phyloP scores from a whole-genome alignment of 768 basidiomycete species.

The Pleurotus pulmonarius region DNA sequence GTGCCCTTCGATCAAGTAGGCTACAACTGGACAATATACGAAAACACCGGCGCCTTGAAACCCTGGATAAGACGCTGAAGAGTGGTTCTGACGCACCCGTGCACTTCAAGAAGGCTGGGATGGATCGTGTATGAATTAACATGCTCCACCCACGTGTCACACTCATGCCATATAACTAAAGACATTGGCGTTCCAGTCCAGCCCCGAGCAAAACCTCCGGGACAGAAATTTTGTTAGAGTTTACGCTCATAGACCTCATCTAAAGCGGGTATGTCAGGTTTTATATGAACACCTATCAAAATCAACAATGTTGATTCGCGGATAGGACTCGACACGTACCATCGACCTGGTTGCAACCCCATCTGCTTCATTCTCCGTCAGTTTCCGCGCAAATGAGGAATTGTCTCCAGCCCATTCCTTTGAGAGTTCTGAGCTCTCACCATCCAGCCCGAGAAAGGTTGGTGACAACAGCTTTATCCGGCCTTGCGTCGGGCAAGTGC shows the following conservation, averaged over 20 bases:
- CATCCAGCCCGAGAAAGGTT: conserved; percentile 21
- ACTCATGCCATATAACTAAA: conserved; percentile 83
- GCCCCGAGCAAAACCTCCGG: conserved; percentile 78
- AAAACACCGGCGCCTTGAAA: conserved; percentile 82
- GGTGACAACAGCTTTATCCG: conserved; percentile 51
- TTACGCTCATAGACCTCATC: conserved; percentile 71
- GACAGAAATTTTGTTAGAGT: conserved; percentile 86
- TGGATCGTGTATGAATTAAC: background rate
- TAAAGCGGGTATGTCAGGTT: conserved; percentile 82
- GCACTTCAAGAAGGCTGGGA: conserved; percentile 14
- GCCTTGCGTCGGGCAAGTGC: conserved; percentile 15
- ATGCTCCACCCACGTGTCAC: conserved; percentile 55
- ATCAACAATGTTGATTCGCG: conserved; percentile 27
- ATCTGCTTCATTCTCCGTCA: conserved; percentile 76
- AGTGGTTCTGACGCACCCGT: conserved; percentile 41
- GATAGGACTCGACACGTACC: conserved; percentile 33
- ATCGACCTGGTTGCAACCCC: conserved; percentile 62
- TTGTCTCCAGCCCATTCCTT: conserved; percentile 46
- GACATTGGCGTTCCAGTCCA: conserved; percentile 87
- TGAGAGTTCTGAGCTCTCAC: too few species aligned
- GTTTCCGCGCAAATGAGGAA: conserved; percentile 59
- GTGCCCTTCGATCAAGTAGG: conserved; percentile 68
- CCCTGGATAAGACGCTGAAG: conserved; percentile 62
- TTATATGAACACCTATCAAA: conserved; percentile 71
- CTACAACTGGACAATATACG: conserved; percentile 60